Evolutionary conservation across 768 basidiomycete genomes (phyloP), one percentile per base, ranked within the genome.

Genomic region (Russula griseocarnosa): DNA sequence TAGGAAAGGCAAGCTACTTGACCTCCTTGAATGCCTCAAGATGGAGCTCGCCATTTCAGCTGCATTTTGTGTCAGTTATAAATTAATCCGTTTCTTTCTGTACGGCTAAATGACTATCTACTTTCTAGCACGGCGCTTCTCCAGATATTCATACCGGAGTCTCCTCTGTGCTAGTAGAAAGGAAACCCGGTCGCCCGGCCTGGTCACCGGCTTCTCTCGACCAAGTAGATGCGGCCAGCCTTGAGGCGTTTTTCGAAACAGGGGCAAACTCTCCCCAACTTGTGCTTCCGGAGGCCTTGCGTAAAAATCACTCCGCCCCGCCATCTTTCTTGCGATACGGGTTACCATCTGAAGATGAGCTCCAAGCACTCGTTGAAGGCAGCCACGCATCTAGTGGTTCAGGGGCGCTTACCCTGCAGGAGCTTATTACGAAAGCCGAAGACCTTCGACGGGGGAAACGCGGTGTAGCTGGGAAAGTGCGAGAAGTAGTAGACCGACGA

Each of bases 41-140:
- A 92, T 90, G 86, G 96, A 98, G 71, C 78, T 94, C 67, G 84
- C 83, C 69, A 88, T 98, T 70, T 94, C 92, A 22, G 85, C 89
- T 38, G 94, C 93, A 18, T 96, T 86, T 74, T 91, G 90, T 69
- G 94, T 95, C 74, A 79, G 92, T 83, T 20, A 14, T 34, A 50
- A 24, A 18, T 16, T 66, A 52, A 42, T 36, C n/a, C n/a, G n/a
- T n/a, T n/a, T n/a, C n/a, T n/a, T 53, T n/a, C 52, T 28, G 1
- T 55, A 32, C 46, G 46, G 28, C 26, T 46, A 22, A 40, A n/a
- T 38, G 22, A 49, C 10, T 13, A 44, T 40, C 24, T 54, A 13
- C 22, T 38, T 28, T 38, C 22, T 71, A 94, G 94, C 85, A 78
- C 69, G 86, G 84, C 56, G 87, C 86, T 49, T 90, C 84, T 72